phyloP scores from a whole-genome alignment of 1,284 basidiomycete genomes.

The Nidula niveotomentosa region DNA sequence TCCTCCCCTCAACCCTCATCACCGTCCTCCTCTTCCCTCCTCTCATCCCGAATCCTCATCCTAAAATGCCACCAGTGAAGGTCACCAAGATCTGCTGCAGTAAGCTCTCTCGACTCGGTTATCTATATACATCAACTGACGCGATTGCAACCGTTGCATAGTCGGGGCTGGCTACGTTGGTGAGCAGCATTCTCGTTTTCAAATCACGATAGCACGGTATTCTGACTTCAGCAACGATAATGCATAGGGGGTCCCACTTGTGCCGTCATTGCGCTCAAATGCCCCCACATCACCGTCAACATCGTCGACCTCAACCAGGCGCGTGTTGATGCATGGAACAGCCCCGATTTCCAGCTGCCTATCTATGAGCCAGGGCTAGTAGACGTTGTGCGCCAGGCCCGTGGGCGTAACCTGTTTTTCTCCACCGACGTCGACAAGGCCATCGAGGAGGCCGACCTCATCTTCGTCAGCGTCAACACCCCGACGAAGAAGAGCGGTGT shows the following conservation, averaged over 20 bases:
- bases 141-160: constrained; percentile 27
- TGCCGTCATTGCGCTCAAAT: constrained; percentile 93
- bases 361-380: constrained; percentile 99
- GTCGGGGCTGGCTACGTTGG: constrained; percentile 98
- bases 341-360: constrained; percentile 70
- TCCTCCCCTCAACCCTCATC: not conserved
- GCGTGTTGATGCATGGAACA: constrained; percentile 97
- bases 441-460: constrained; percentile 91
- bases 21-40: constrained; percentile 1
- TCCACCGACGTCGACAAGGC: constrained; percentile 93
- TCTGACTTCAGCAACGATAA: not conserved
- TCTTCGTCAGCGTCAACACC: constrained; percentile 93
- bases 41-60: not conserved
- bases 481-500: constrained; percentile 98
- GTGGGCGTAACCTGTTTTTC: constrained; percentile 97
- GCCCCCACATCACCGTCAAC: constrained; percentile 92
- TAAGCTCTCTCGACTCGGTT: constrained; percentile 40
- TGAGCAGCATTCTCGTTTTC: constrained; percentile 36
- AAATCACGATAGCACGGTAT: constrained; percentile 5
- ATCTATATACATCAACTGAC: constrained; percentile 4
- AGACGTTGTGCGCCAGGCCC: constrained; percentile 85
- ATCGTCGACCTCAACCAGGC: constrained; percentile 97
- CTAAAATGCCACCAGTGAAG: constrained; percentile 57
- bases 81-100: constrained; percentile 92
- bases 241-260: constrained; percentile 86